Evolutionary conservation across 176 grass and related monocot species (phyloP), one percentile per base, ranked within the genome.

Genomic region (Metroxylon sagu): DNA sequence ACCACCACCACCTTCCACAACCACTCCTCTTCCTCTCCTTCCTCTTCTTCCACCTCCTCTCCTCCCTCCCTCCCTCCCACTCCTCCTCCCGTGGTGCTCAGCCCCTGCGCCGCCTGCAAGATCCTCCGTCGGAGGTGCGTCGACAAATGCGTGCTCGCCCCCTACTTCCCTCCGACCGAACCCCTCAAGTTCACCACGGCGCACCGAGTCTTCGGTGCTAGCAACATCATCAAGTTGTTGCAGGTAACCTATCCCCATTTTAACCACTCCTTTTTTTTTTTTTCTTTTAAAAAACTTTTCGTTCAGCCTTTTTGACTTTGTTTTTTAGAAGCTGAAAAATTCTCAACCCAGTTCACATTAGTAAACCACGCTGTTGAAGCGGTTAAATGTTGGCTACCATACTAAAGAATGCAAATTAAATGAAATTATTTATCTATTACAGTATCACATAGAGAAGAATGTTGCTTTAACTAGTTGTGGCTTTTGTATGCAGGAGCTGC

Each of bases 21-120:
- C 52, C 52, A 54, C 6, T 18, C 26, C 65, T 14, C 29, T 26
- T 29, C 52, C 16, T 50, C 39, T 2, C 12, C 43, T 21, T 65
- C 62, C 4, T 26, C 35, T 2, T 50, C 65, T 23, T 15, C 65
- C 16, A 23, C 65, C 6, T 68, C 65, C 51, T 56, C 52, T 16
- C 65, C 50, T 67, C 64, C 31, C 64, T 29, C 56, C 25, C 2
- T 35, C 31, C 31, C 35, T 43, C 35, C 35, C 8, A 43, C 35
- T 14, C 21, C 59, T 19, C 66, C 83, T 17, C 18, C 60, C 16
- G 78, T 73, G 52, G 77, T 88, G 19, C 55, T 85, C 23, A 91
- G 87, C 74, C 93, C 93, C 14, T 97, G 93, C 54, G 87, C 87
- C 23, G 93, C 93, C 25, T 97, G 93, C 78, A 97, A 91, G 87